Percentiles rank a stretch among this genome's conserved stretches.
Conservation (phyloP, 257 asterid species). For the Primulina huaijiensis region DNA sequence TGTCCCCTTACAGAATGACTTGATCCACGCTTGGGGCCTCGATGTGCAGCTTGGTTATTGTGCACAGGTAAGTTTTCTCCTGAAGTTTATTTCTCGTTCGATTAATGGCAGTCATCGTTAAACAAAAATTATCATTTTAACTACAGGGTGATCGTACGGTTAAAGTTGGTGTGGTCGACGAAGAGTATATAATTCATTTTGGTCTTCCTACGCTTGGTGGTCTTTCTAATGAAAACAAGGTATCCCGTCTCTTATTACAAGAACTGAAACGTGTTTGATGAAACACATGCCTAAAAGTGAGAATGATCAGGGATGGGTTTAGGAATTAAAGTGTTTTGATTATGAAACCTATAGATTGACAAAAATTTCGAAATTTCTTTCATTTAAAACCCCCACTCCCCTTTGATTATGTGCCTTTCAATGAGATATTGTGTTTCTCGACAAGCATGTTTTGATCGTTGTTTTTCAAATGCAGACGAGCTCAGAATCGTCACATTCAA, state of each 20-base stretch:
- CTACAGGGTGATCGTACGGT: conserved; percentile 66
- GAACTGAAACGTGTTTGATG: not conserved
- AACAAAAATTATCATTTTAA: conserved; percentile 15
- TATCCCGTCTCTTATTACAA: conserved; percentile 8
- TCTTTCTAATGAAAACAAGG: conserved; percentile 45
- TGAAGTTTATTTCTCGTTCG: not conserved
- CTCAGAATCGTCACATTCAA: conserved; percentile 27
- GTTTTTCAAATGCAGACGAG: conserved; percentile 31
- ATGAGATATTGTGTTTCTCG: not conserved
- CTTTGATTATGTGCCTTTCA: not conserved
- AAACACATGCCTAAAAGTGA: not conserved
- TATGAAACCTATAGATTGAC: not conserved
- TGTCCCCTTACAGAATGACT: conserved; percentile 56
- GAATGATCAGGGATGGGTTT: not conserved
- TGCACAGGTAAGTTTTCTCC: conserved; percentile 64
- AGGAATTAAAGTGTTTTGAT: not conserved
- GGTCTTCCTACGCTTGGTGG: conserved; percentile 83
- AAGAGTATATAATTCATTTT: conserved; percentile 57
- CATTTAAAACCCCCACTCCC: not conserved
- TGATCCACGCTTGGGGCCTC: conserved; percentile 98
- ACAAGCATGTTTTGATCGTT: not conserved
- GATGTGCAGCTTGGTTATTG: conserved; percentile 92
- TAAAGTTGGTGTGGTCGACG: conserved; percentile 85
- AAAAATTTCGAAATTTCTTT: not conserved
- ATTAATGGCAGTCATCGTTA: conserved; percentile 1